Percentiles rank a stretch among this genome's conserved stretches.
Conservation (phyloP, 306 rosid genomes). For the Pterocarpus macrocarpus region DNA sequence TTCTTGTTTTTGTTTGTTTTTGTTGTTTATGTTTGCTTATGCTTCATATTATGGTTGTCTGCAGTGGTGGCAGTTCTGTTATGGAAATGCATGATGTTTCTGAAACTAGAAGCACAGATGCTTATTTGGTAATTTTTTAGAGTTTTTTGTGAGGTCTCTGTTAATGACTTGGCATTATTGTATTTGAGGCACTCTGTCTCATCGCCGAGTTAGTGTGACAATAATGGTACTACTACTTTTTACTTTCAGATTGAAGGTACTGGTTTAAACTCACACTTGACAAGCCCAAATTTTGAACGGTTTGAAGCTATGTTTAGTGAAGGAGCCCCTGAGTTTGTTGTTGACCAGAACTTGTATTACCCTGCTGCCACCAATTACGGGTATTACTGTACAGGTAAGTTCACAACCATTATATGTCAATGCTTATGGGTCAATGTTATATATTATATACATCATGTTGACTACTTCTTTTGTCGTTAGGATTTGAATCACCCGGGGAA, state of each 20-base stretch:
- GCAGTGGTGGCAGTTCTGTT: conserved; percentile 73
- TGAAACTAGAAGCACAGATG: conserved; percentile 54
- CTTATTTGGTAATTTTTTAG: conserved; percentile 63
- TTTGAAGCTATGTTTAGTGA: conserved; percentile 81
- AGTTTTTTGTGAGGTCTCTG: background rate
- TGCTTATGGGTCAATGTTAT: conserved; percentile 30
- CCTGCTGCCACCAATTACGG: conserved; percentile 91
- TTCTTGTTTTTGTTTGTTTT: background rate
- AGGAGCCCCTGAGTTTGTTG: conserved; percentile 84
- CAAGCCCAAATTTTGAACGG: conserved; percentile 63
- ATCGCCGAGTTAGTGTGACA: conserved; percentile 14
- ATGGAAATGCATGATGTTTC: conserved; percentile 71
- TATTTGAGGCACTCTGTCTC: background rate
- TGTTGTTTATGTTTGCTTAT: conserved; percentile 38
- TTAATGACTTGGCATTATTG: conserved; percentile 15
- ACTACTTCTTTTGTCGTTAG: conserved; percentile 52
- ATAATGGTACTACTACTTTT: conserved; percentile 19
- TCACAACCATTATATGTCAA: background rate
- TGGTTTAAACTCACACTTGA: conserved; percentile 61
- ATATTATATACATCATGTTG: conserved; percentile 20
- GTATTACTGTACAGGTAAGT: conserved; percentile 87
- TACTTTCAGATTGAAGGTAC: conserved; percentile 68
- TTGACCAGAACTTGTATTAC: conserved; percentile 87
- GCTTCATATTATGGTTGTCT: conserved; percentile 22
- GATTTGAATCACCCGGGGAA: conserved; percentile 90